Base-by-base conservation (phyloP, 1,284 basidiomycete species). In the Heterobasidion annosum region DNA sequence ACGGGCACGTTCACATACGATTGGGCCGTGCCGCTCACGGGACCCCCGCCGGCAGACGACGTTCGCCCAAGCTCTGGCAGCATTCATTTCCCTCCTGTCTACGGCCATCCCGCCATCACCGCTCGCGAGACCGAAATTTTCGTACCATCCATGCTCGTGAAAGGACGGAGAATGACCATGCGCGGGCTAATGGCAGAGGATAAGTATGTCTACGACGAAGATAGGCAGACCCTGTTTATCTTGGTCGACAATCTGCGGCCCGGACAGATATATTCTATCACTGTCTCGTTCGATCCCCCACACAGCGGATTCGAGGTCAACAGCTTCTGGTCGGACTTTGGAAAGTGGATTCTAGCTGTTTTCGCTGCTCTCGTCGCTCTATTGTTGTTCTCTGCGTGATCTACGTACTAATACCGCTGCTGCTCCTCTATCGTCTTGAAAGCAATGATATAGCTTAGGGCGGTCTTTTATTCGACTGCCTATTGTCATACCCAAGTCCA, bases 61-160 rank as follows among this genome's bases (percentile, higher is more conserved):
- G 40, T 48, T 19, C 7, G 51, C 52, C 56, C 54, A 15, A 48
- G 8, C 46, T 58, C 8, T 65, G 37, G 50, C 16, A 25, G 59
- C 35, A 63, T 73, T 0, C 57, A 60, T 15, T 57, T 65, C 9
- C 75, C 78, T 0, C 76, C 78, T 2, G 65, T 70, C 16, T 51
- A 62, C 1, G 67, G 66, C 0, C 72, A 75, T 57, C 70, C 71
- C 0, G 57, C 63, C 2, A 67, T 84, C 33, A 70, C 64, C 34
- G 74, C 78, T 7, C 70, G 75, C 48, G 79, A 86, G 60, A 93
- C 91, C 10, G 91, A 93, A 67, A 83, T 94, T 52, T 95, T 85
- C 72, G 61, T 93, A 8, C 91, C 92, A 1, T 76, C 78, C 1
- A 65, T 75, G 58, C 65, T 90, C 33, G 71, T 81, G 3, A 73